phyloP scores from a whole-genome alignment of 2,329 filamentous ascomycete species.

The Fusarium sp. region DNA sequence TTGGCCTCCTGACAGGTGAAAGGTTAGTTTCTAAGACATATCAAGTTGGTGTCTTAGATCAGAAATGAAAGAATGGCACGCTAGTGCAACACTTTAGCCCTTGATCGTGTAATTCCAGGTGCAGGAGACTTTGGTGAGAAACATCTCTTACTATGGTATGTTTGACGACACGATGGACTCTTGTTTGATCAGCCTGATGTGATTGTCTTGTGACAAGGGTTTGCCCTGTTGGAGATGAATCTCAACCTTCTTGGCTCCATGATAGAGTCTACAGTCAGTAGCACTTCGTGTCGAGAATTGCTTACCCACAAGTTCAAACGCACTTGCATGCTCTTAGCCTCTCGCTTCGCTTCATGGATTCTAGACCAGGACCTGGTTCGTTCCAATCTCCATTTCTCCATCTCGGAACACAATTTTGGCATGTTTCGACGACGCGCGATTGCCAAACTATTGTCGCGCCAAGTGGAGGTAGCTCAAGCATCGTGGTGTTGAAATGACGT shows the following conservation, averaged over 20 bases:
- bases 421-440: constrained; percentile 24
- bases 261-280: not conserved
- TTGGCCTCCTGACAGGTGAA: constrained; percentile 5
- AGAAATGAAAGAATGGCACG: not conserved
- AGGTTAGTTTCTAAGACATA: constrained; percentile 2
- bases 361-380: constrained; percentile 22
- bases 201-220: not conserved
- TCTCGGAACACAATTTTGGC: constrained; percentile 22
- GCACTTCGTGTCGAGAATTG: not conserved
- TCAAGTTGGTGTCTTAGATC: constrained; percentile 4
- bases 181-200: not conserved
- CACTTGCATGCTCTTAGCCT: not conserved
- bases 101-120: not conserved
- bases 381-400: constrained; percentile 7
- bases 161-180: not conserved
- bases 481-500: constrained; percentile 38
- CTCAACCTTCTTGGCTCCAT: not conserved
- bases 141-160: not conserved
- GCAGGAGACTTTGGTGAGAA: no score
- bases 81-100: not conserved
- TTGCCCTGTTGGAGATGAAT: not conserved
- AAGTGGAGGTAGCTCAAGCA: constrained; percentile 40
- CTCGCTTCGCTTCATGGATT: constrained; percentile 9
- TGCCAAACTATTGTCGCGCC: constrained; percentile 29
- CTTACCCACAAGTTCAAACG: not conserved